Evolutionary conservation across 148 eudicot genomes (phyloP).

Genomic region (Nyssa sinensis): DNA sequence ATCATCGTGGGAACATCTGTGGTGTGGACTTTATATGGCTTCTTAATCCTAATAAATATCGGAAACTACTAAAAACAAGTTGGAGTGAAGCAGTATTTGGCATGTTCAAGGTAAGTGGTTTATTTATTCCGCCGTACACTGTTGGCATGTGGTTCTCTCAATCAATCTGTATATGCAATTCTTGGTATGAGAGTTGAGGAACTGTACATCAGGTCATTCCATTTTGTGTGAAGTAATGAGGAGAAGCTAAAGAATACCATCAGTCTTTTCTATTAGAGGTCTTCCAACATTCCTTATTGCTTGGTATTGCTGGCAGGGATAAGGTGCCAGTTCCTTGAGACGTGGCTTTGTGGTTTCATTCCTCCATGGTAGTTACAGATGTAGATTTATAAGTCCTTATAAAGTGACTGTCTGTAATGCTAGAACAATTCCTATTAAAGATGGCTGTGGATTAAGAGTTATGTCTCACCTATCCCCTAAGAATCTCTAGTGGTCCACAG

Average conservation of each 20-base stretch:
- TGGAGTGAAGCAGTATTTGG: conserved; percentile 96
- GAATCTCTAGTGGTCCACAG: not conserved
- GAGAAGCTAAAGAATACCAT: not conserved
- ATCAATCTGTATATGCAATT: not conserved
- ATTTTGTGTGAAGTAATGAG: conserved; percentile 6
- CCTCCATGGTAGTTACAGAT: conserved; percentile 2
- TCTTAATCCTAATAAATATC: conserved; percentile 84
- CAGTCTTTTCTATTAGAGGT: not conserved
- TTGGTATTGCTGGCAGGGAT: conserved; percentile 21
- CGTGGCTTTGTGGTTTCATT: not conserved
- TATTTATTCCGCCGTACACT: not conserved
- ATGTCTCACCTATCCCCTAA: not conserved
- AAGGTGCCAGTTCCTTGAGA: conserved; percentile 15
- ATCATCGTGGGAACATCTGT: conserved; percentile 92
- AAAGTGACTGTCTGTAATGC: not conserved
- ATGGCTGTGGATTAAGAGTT: not conserved
- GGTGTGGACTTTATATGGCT: conserved; percentile 99
- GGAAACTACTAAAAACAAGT: conserved; percentile 80
- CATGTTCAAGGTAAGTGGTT: conserved; percentile 78
- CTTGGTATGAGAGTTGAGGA: not conserved
- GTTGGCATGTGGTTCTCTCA: not conserved
- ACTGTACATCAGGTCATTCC: not conserved
- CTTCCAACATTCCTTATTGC: conserved; percentile 8
- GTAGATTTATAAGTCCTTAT: conserved; percentile 1
- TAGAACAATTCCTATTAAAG: not conserved